These are phyloP conservation scores for Nemania sp. DNA, from an alignment of 2,329 filamentous ascomycete genomes.

Conservation along the genomic window DNA sequence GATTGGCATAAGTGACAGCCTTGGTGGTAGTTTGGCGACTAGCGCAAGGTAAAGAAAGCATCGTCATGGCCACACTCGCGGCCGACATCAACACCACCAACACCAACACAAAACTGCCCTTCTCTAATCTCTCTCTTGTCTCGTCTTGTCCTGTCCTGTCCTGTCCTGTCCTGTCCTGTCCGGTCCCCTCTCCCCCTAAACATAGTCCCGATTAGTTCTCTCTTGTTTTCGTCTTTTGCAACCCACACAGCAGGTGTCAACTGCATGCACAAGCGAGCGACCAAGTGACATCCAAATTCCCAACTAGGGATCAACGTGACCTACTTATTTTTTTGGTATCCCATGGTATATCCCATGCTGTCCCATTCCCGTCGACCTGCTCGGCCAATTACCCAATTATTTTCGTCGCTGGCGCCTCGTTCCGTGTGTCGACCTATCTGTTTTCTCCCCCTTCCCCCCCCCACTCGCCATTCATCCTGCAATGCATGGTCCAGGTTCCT, in stretches of 20 bases:
- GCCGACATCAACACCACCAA: background rate
- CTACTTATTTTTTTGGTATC: background rate
- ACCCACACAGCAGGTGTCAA: conserved; percentile 13
- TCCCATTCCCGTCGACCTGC: conserved; percentile 3
- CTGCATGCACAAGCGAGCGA: background rate
- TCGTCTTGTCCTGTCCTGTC: background rate
- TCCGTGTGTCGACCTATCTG: conserved; percentile 20
- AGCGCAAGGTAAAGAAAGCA: too few species aligned
- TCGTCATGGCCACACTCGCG: conserved; percentile 10
- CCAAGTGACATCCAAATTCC: background rate
- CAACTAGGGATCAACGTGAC: conserved; percentile 1
- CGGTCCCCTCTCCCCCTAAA: background rate
- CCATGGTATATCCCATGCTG: too few species aligned
- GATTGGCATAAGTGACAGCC: conserved; percentile 12
- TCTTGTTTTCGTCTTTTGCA: conserved; percentile 12
- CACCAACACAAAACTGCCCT: conserved; percentile 10
- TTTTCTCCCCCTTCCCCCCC: background rate
- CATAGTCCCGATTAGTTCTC: background rate
- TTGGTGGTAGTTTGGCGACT: conserved; percentile 1
- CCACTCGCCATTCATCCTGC: conserved; percentile 32
- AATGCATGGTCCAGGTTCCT: conserved; percentile 36
- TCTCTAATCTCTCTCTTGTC: too few species aligned
- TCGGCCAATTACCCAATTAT: conserved; percentile 18
- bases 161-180: background rate
- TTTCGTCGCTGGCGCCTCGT: conserved; percentile 1